phyloP scores from a whole-genome alignment of 2,329 filamentous ascomycete genomes.

The Talaromyces sp. region DNA sequence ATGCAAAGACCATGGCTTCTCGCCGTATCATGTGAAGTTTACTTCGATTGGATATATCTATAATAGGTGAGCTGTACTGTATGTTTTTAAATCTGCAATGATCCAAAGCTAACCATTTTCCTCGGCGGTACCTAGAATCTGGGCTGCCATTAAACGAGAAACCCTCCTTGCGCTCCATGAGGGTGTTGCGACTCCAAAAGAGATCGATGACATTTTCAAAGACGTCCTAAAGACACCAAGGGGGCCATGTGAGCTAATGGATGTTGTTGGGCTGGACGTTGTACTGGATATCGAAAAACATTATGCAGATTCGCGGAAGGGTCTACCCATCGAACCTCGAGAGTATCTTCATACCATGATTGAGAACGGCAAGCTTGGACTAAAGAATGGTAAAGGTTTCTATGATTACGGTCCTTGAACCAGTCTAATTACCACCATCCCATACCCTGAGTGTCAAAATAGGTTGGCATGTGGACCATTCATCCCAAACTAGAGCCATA shows the following conservation, averaged over 20 bases:
- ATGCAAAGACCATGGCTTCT: slow-evolving; percentile 33
- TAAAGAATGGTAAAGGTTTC: slow-evolving; percentile 34
- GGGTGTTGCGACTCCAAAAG: slow-evolving; percentile 34
- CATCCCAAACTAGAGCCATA: no score
- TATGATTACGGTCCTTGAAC: slow-evolving; percentile 28
- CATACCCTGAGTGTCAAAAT: background rate
- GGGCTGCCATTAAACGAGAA: slow-evolving; percentile 45
- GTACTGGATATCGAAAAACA: slow-evolving; percentile 41
- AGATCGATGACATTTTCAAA: slow-evolving; percentile 39
- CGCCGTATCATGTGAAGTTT: slow-evolving; percentile 36
- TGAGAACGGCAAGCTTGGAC: slow-evolving; percentile 30
- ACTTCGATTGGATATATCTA: slow-evolving; percentile 41
- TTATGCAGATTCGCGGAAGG: slow-evolving; percentile 33
- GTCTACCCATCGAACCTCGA: slow-evolving; percentile 31
- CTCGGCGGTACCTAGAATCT: slow-evolving; percentile 29
- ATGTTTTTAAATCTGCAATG: background rate
- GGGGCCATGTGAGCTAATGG: slow-evolving; percentile 42
- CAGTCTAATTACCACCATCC: background rate
- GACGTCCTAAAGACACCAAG: slow-evolving; percentile 34
- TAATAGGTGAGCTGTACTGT: slow-evolving; percentile 29
- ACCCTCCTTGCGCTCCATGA: slow-evolving; percentile 34
- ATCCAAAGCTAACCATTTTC: background rate
- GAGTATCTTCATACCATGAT: slow-evolving; percentile 33
- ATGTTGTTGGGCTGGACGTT: slow-evolving; percentile 40
- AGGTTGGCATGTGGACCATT: no score